Conservation (phyloP, 2,329 filamentous ascomycete genomes). For the Penicillium polonicum region DNA sequence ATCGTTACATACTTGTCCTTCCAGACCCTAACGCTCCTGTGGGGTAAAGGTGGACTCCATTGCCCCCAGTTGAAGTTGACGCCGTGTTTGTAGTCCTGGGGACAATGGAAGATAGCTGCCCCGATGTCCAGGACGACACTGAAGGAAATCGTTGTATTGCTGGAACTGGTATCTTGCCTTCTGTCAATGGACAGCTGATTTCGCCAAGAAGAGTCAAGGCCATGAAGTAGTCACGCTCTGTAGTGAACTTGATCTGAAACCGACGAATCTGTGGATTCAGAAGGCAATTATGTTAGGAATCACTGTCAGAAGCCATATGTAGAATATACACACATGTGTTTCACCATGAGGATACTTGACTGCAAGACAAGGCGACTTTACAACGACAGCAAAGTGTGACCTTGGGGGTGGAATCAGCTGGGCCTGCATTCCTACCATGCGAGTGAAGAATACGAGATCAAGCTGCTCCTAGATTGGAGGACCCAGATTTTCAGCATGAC, state of each 20-base stretch:
- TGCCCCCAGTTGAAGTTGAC: conserved; percentile 8
- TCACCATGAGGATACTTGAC: conserved; percentile 42
- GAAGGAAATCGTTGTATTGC: conserved; percentile 22
- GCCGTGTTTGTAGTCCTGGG: not conserved
- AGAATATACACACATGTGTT: conserved; percentile 28
- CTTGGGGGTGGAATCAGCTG: conserved; percentile 23
- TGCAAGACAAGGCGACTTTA: conserved; percentile 47
- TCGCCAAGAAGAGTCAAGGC: conserved; percentile 43
- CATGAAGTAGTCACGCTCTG: conserved; percentile 42
- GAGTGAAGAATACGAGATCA: conserved; percentile 37
- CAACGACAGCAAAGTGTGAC: conserved; percentile 41
- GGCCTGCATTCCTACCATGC: conserved; percentile 22
- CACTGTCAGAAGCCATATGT: not conserved
- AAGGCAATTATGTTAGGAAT: not conserved
- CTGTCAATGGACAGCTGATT: conserved; percentile 45
- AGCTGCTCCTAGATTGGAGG: conserved; percentile 40
- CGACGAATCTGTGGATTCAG: conserved; percentile 37
- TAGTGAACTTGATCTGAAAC: conserved; percentile 47
- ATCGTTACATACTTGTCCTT: conserved; percentile 10
- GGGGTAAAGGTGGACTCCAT: conserved; percentile 3
- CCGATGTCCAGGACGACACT: conserved; percentile 30
- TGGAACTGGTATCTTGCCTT: conserved; percentile 33
- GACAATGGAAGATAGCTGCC: conserved; percentile 9
- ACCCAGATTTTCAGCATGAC: not conserved
- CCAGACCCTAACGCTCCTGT: conserved; percentile 3